phyloP scores from a whole-genome alignment of 225 moss, liverwort and hornwort species.

The Pseudoscleropodium purum region DNA sequence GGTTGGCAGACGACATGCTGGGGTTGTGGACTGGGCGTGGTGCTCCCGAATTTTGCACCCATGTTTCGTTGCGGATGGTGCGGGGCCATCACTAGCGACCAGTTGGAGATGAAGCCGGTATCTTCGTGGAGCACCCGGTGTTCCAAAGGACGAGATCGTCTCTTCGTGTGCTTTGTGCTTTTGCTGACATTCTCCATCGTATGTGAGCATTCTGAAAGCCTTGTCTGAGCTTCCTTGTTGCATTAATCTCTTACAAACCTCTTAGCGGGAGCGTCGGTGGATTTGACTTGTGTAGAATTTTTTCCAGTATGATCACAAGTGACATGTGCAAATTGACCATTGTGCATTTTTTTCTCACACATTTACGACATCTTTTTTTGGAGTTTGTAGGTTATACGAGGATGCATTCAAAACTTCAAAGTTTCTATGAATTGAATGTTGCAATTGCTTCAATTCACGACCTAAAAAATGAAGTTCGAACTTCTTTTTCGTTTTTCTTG shows the following conservation, averaged over 20 bases:
- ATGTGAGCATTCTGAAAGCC: slow-evolving; percentile 57
- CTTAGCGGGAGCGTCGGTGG: not conserved
- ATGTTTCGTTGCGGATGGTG: slow-evolving; percentile 90
- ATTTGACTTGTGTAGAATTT: not conserved
- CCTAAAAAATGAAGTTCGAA: not conserved
- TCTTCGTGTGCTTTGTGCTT: slow-evolving; percentile 52
- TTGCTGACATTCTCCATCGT: slow-evolving; percentile 68
- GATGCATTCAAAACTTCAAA: not conserved
- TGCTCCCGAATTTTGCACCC: slow-evolving; percentile 54
- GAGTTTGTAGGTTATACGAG: not conserved
- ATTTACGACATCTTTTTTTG: not conserved
- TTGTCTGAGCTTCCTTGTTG: not conserved
- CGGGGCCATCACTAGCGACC: slow-evolving; percentile 68
- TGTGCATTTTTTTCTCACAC: not conserved
- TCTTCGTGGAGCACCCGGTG: slow-evolving; percentile 52
- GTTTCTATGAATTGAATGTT: not conserved
- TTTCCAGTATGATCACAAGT: not conserved
- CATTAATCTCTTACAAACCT: not conserved
- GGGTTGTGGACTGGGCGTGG: slow-evolving; percentile 77
- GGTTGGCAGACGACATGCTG: slow-evolving; percentile 75
- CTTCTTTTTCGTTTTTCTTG: not conserved
- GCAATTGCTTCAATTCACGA: not conserved
- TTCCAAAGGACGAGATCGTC: slow-evolving; percentile 49
- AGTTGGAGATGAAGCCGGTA: slow-evolving; percentile 15
- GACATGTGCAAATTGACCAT: not conserved